Conservation (phyloP, 148 eudicot species). For the Pouteria glomerata region DNA sequence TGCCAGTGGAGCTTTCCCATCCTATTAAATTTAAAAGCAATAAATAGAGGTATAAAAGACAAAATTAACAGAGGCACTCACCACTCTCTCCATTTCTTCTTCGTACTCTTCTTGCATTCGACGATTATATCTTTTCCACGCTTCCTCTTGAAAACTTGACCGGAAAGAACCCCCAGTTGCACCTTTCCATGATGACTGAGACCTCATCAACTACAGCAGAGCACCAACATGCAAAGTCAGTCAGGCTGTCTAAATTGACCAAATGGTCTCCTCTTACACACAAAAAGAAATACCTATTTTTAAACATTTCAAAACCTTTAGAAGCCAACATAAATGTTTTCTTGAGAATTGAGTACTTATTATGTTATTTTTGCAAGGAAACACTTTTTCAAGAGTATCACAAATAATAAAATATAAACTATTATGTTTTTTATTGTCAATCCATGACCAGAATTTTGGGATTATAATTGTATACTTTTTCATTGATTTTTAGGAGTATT, state of each 20-base stretch:
- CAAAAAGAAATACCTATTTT: not conserved
- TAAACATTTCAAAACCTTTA: conserved; percentile 2
- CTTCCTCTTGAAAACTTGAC: conserved; percentile 76
- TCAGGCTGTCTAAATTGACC: not conserved
- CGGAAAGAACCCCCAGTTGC: conserved; percentile 55
- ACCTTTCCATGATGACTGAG: conserved; percentile 52
- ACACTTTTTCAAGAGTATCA: too few relatives aligned
- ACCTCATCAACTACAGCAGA: conserved; percentile 48
- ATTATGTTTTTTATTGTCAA: too few relatives aligned
- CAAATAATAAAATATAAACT: too few relatives aligned
- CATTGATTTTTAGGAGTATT: too few relatives aligned
- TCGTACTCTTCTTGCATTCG: conserved; percentile 93
- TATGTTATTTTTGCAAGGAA: too few relatives aligned
- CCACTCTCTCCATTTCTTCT: conserved; percentile 99
- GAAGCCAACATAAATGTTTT: not conserved
- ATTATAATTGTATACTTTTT: too few relatives aligned
- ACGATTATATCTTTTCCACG: conserved; percentile 74
- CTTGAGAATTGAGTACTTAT: too few relatives aligned
- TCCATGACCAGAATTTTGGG: too few relatives aligned
- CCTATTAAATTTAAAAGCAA: not conserved
- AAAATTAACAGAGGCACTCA: conserved; percentile 18
- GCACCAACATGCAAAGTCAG: conserved; percentile 17
- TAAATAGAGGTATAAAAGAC: not conserved
- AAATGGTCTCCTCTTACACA: not conserved
- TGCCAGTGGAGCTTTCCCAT: not conserved